A percentile compares a stretch with the other conserved stretches of the same genome.
phyloP scores from a whole-genome alignment of 768 basidiomycete genomes.

The Podaxis sp. region DNA sequence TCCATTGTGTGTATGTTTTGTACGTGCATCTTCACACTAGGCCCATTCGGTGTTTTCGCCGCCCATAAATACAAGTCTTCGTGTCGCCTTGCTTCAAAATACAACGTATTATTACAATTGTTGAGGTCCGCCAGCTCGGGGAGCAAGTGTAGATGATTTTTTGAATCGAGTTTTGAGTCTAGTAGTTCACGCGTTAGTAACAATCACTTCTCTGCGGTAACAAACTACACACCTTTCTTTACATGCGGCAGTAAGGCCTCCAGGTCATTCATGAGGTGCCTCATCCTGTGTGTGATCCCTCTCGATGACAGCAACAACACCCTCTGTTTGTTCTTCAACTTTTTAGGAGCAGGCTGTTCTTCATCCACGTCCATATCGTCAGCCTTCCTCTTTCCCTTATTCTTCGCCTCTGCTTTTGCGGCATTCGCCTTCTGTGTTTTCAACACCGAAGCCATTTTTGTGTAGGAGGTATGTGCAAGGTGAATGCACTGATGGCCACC shows the following conservation, averaged over 20 bases:
- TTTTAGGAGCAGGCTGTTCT: constrained; percentile 34
- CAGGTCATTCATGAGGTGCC: constrained; percentile 95
- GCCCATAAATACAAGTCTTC: constrained; percentile 98
- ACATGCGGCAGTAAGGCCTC: constrained; percentile 89
- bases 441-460: constrained; percentile 61
- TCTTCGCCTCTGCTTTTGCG: constrained; percentile 45
- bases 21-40: constrained; percentile 95
- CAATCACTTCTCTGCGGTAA: neutral
- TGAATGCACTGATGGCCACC: constrained; percentile 2
- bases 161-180: constrained; percentile 98
- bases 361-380: constrained; percentile 59
- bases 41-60: constrained; percentile 95
- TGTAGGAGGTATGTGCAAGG: constrained; percentile 6
- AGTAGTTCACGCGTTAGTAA: constrained; percentile 7
- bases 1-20: constrained; percentile 99
- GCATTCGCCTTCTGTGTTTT: constrained; percentile 63
- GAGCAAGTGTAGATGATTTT: constrained; percentile 87
- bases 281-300: constrained; percentile 94
- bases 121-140: constrained; percentile 97
- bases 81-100: constrained; percentile 95
- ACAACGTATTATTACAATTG: constrained; percentile 96
- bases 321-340: constrained; percentile 90
- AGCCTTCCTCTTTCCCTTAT: constrained; percentile 65
- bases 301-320: constrained; percentile 91
- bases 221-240: constrained; percentile 79